Evolutionary conservation across 2,329 filamentous ascomycete species (phyloP), one percentile per base, ranked within the genome.

Genomic region (Alternaria sp.): DNA sequence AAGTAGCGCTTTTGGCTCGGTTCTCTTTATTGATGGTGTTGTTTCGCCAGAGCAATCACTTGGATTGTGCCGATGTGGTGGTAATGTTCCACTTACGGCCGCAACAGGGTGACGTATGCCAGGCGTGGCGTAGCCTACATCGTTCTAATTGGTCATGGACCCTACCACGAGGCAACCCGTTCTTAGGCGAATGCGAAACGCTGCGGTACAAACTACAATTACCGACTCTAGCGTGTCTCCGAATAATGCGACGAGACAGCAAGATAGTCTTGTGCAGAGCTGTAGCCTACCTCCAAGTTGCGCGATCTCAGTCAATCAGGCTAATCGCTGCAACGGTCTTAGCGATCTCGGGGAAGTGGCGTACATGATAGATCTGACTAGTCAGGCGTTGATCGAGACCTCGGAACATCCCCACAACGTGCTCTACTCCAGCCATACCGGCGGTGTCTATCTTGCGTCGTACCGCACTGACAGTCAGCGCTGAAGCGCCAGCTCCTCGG

Each of bases 81-180:
- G 41, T 38, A 41, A 30, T 38, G 32, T 52, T 43, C 11, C 18
- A 28, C 30, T 53, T 53, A 53, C 48, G 43, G 40, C 34, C 48
- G 54, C 51, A 40, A 48, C 28, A 43, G 22, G 20, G 58, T 57
- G 58, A 60, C 58, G 58, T 57, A 60, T 36, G 27, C 12, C 20
- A 48, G 43, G 18, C 8, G 58, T 50, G 58, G 52, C 53, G 48
- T 44, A 34, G 58, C 40, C 16, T 38, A 10, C 27, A 34, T 34
- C 25, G 27, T 34, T 54, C 32, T 59, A 28, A 59, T 59, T 59
- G 57, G 51, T 27, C 20, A 14, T 22, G 20, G 14, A 38, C 16
- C 20, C 20, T 38, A 27, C 46, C 6, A 36, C 36, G 3, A 40
- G 43, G 30, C 36, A n/a, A 18, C 20, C 32, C 14, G 14, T 36